Evolutionary conservation across 2,329 filamentous ascomycete species (phyloP).

Genomic region (Scleromitrula shiraiana): DNA sequence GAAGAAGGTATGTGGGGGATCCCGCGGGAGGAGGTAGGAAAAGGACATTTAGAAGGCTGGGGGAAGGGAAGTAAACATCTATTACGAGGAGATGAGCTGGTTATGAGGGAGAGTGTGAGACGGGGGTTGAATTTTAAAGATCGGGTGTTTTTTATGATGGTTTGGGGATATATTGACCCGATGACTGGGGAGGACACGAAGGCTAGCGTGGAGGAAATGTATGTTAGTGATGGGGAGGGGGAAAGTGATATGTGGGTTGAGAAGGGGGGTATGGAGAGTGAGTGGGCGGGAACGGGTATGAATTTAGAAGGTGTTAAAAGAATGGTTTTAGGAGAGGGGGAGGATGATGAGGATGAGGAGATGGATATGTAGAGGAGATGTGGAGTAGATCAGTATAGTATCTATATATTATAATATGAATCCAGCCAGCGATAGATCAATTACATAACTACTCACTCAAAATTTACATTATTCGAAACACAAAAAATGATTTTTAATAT

Average conservation of each 20-base stretch:
- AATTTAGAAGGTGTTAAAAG: neutral
- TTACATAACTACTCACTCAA: too few relatives aligned
- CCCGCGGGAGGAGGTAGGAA: conserved; percentile 43
- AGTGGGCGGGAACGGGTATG: conserved; percentile 7
- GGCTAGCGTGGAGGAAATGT: conserved; percentile 42
- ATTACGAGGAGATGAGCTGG: conserved; percentile 47
- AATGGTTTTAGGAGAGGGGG: neutral
- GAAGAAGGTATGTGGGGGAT: conserved; percentile 34
- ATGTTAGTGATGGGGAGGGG: conserved; percentile 41
- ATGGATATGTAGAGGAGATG: neutral
- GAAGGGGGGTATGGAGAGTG: neutral
- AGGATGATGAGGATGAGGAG: neutral
- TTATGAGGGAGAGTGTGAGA: conserved; percentile 47
- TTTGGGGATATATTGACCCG: conserved; percentile 55
- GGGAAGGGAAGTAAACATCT: conserved; percentile 40
- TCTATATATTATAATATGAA: too few relatives aligned
- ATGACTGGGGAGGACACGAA: conserved; percentile 42
- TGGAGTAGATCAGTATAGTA: too few relatives aligned
- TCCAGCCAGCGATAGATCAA: too few relatives aligned
- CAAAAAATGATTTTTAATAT: too few relatives aligned
- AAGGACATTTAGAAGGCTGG: conserved; percentile 48
- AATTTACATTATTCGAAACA: too few relatives aligned
- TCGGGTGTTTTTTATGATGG: conserved; percentile 48
- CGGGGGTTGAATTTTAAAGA: conserved; percentile 46
- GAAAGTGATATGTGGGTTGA: conserved; percentile 4